phyloP scores from a whole-genome alignment of 495 filamentous ascomycete species.

The Penicillium herquei region DNA sequence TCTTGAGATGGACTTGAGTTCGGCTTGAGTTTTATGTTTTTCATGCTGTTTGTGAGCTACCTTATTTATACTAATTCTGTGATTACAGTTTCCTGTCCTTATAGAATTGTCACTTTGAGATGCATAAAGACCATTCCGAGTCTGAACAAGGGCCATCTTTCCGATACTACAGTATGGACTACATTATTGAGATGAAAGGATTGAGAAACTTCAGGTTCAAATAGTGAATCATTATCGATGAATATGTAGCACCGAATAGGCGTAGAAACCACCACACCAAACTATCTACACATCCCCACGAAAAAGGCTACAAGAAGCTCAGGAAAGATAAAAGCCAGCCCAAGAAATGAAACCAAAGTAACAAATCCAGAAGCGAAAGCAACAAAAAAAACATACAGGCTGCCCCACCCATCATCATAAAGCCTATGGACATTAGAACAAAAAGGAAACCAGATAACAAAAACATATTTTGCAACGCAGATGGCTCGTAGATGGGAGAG shows the following conservation, averaged over 20 bases:
- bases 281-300: background rate
- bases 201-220: background rate
- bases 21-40: background rate
- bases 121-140: no score
- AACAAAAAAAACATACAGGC: background rate
- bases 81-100: background rate
- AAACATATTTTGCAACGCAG: slow-evolving; percentile 1
- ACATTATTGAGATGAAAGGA: background rate
- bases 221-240: background rate
- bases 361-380: background rate
- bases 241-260: slow-evolving; percentile 1
- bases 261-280: background rate
- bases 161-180: no score
- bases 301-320: background rate
- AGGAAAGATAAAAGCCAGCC: background rate
- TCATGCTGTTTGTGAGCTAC: background rate
- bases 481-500: slow-evolving; percentile 13
- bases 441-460: background rate
- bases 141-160: no score
- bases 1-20: background rate
- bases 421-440: background rate
- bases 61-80: background rate
- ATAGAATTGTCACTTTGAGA: no score
- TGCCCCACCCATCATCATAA: slow-evolving; percentile 10
- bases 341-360: background rate